phyloP scores from a whole-genome alignment of 2,329 filamentous ascomycete genomes.

The Blastomyces emzantsi region DNA sequence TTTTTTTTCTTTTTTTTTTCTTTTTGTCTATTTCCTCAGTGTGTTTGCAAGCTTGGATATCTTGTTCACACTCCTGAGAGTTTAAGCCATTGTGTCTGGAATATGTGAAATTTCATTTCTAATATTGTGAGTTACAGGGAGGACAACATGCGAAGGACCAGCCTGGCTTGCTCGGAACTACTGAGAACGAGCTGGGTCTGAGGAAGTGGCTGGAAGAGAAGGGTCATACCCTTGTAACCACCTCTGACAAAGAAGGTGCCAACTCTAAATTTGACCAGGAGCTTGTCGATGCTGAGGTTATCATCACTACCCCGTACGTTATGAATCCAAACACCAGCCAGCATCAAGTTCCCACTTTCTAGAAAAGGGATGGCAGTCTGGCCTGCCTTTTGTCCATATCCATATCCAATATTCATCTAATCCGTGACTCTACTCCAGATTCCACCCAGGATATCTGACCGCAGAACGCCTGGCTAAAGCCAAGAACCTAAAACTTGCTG shows the following conservation, averaged over 20 bases:
- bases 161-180: conserved; percentile 83
- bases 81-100: conserved; percentile 5
- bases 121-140: conserved; percentile 41
- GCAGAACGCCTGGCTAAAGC: conserved; percentile 93
- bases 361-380: neutral
- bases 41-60: neutral
- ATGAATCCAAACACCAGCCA: neutral
- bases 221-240: conserved; percentile 93
- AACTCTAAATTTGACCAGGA: conserved; percentile 91
- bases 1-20: conserved; percentile 7
- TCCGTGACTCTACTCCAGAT: conserved; percentile 44
- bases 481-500: conserved; percentile 96
- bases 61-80: conserved; percentile 2
- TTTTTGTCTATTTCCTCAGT: neutral
- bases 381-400: neutral
- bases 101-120: neutral
- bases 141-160: conserved; percentile 81
- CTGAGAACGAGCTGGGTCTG: conserved; percentile 95
- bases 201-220: conserved; percentile 96
- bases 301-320: conserved; percentile 91
- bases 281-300: conserved; percentile 92
- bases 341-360: neutral
- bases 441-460: conserved; percentile 97
- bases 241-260: conserved; percentile 93
- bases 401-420: neutral